These are phyloP conservation scores for Coprinopsis sp. DNA, from an alignment of 768 basidiomycete species.

Conservation along the genomic window DNA sequence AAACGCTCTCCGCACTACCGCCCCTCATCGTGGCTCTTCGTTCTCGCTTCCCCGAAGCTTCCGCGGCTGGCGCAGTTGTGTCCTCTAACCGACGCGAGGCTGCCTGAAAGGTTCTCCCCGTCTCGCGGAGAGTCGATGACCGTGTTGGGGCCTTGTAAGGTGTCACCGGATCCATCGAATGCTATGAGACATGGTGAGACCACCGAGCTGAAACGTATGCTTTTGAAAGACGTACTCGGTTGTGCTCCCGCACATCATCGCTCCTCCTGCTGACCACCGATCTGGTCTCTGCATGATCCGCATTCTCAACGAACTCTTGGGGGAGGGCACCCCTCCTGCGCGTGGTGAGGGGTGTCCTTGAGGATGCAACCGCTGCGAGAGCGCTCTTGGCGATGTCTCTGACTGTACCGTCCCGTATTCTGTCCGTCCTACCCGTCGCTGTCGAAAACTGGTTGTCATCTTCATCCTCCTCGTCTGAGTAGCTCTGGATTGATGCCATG, in stretches of 20 bases:
- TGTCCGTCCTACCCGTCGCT: conserved; percentile 20
- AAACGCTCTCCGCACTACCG: conserved; percentile 68
- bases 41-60: conserved; percentile 24
- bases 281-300: conserved; percentile 14
- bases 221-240: background rate
- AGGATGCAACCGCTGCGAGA: conserved; percentile 55
- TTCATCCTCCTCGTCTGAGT: conserved; percentile 23
- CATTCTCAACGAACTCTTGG: conserved; percentile 35
- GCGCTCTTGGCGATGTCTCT: conserved; percentile 50
- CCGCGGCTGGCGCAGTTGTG: conserved; percentile 14
- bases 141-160: conserved; percentile 26
- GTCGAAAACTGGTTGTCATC: conserved; percentile 18
- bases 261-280: conserved; percentile 11
- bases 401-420: conserved; percentile 19
- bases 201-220: background rate
- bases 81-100: conserved; percentile 23
- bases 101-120: conserved; percentile 13
- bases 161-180: conserved; percentile 34
- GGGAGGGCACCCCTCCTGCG: conserved; percentile 39
- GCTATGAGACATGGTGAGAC: conserved; percentile 14
- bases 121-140: conserved; percentile 26
- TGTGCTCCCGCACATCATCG: conserved; percentile 5
- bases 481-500: conserved; percentile 22
- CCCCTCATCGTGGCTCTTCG: conserved; percentile 53
- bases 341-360: conserved; percentile 39